Conservation (phyloP, 306 rosid species). For the Cucurbita pepo region DNA sequence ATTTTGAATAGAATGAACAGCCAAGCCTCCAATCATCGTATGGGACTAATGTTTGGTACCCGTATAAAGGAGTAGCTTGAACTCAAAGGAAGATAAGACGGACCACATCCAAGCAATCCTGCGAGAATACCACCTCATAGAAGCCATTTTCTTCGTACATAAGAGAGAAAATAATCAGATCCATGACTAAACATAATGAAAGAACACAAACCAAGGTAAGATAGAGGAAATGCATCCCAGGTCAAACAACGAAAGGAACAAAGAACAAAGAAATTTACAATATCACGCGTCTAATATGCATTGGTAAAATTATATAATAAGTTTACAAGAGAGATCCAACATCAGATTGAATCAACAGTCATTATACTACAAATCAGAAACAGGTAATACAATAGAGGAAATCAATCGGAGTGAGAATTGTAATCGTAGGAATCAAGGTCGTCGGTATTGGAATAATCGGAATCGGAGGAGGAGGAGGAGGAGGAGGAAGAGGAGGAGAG, state of each 20-base stretch:
- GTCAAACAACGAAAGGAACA: background rate
- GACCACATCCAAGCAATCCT: background rate
- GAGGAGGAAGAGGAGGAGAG: constrained; percentile 7
- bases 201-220: background rate
- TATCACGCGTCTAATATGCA: background rate
- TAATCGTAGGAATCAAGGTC: background rate
- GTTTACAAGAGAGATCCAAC: background rate
- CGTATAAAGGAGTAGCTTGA: background rate
- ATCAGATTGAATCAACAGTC: background rate
- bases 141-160: background rate
- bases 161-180: background rate
- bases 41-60: background rate
- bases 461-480: background rate
- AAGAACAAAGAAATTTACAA: background rate
- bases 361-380: background rate
- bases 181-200: background rate
- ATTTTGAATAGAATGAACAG: background rate
- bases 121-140: background rate
- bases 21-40: background rate
- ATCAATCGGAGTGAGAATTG: constrained; percentile 21
- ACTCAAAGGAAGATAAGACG: background rate
- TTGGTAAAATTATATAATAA: background rate
- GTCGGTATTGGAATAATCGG: background rate
- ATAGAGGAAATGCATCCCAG: background rate
- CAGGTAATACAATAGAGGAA: background rate